phyloP scores from a whole-genome alignment of 305 asterid genomes.

The Andrographis paniculata region DNA sequence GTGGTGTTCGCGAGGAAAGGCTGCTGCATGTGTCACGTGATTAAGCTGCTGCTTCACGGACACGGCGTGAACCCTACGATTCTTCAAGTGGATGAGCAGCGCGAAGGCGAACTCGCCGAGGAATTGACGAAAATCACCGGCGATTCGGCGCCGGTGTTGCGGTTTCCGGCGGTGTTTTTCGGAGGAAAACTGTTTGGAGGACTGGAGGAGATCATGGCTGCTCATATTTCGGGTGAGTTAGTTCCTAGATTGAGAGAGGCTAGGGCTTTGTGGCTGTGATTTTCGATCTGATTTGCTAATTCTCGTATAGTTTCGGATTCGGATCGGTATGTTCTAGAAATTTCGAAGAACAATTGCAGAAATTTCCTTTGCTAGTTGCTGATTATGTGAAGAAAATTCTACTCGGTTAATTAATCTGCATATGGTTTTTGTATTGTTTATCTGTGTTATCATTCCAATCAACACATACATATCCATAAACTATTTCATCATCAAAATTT shows the following conservation, averaged over 20 bases:
- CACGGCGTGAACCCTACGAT: conserved; percentile 57
- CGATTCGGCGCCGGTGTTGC: conserved; percentile 16
- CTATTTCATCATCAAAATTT: no score
- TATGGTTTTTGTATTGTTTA: no score
- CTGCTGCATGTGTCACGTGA: conserved; percentile 78
- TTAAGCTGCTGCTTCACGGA: conserved; percentile 45
- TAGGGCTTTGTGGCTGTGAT: conserved; percentile 62
- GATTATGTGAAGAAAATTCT: no score
- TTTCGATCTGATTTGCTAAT: no score
- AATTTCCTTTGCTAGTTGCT: no score
- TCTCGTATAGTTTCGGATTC: no score
- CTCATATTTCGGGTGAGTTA: conserved; percentile 68
- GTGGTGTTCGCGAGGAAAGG: conserved; percentile 49
- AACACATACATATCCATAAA: no score
- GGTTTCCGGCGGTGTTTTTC: conserved; percentile 59
- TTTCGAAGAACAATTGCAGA: no score
- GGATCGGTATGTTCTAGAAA: no score
- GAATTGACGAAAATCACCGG: conserved; percentile 21
- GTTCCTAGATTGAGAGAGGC: conserved; percentile 55
- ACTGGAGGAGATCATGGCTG: conserved; percentile 49
- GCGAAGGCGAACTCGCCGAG: conserved; percentile 23
- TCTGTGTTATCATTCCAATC: no score
- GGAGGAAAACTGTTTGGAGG: conserved; percentile 78
- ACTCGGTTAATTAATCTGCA: no score
- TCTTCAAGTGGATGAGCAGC: conserved; percentile 34